Base-by-base conservation (phyloP, 108 stramenopile genomes). In the Conticribra weissflogii region DNA sequence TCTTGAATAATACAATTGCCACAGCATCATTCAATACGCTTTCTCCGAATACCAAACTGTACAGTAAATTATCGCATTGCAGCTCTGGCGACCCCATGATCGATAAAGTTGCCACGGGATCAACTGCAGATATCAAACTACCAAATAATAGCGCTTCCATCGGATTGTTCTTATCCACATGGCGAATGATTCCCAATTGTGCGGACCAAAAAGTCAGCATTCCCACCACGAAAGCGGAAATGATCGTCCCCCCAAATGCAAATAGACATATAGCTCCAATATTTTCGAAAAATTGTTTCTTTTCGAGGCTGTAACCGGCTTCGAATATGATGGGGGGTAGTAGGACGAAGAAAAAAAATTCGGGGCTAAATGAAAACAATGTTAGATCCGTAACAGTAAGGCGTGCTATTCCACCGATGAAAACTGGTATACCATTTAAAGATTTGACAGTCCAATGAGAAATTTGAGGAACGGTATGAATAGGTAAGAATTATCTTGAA, bases 311-410 rank as follows among this genome's bases (percentile, higher is more conserved):
- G 78, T 97, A 97, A 0, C 98, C 97, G 0, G 97, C 97, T 72
- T 99, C 97, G 69, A 99, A 99, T 36, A 99, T 99, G 48, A 99
- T 98, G 7, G 97, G 97, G 16, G 98, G 98, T 49, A 99, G 68
- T 32, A 99, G 68, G 24, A 98, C 72, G 60, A 99, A 98, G 81
- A 98, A 99, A 68, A 99, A 99, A 1, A 97, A 66, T 76, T 97
- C 96, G 19, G 96, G 93, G n/a, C 80, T 83, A 67, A 95, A 95
- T 59, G 83, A 80, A 56, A 92, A 87, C 0, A 94, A 57, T 24
- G 83, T 66, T 19, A 96, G 66, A 23, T 89, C 81, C 24, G 85
- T 79, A 19, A 86, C 79, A 19, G 73, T 66, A 1, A 96, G 59
- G 19, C 90, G 65, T 8, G 85, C 87, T 12, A 94, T 66, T 12